Conservation (phyloP, 106 monocot species). For the Dendrobium catenatum region DNA sequence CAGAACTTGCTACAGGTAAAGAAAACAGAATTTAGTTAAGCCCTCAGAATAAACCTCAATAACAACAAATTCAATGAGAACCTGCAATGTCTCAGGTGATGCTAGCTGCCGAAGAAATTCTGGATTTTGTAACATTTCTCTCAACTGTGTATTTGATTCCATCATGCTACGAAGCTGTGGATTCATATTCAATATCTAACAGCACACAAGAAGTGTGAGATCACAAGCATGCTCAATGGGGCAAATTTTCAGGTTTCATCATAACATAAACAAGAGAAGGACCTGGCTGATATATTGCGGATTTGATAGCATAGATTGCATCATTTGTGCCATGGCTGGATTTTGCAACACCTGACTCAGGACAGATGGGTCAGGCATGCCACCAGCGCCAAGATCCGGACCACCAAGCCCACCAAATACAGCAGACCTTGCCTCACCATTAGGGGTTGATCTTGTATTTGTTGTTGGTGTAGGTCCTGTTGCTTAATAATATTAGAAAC, state of each 20-base stretch:
- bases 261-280: background rate
- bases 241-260: background rate
- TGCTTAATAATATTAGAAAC: conserved; percentile 7
- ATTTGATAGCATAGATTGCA: conserved; percentile 76
- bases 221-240: background rate
- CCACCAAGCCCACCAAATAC: conserved; percentile 51
- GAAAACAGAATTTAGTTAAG: background rate
- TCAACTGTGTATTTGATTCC: conserved; percentile 56
- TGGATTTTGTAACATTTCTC: conserved; percentile 83
- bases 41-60: background rate
- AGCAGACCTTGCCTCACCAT: conserved; percentile 28
- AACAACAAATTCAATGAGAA: background rate
- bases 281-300: conserved; percentile 94
- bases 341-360: conserved; percentile 74
- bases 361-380: conserved; percentile 38
- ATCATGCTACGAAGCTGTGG: conserved; percentile 58
- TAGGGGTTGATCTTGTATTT: conserved; percentile 38
- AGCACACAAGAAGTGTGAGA: conserved; percentile 1
- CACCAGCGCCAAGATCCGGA: conserved; percentile 52
- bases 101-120: conserved; percentile 69
- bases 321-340: conserved; percentile 71
- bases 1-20: conserved; percentile 55
- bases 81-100: conserved; percentile 83
- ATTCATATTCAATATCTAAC: conserved; percentile 43
- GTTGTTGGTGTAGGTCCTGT: conserved; percentile 39